These are phyloP conservation scores for Teratosphaeria gauchensis DNA, from an alignment of 2,329 filamentous ascomycete species.

Conservation along the genomic window DNA sequence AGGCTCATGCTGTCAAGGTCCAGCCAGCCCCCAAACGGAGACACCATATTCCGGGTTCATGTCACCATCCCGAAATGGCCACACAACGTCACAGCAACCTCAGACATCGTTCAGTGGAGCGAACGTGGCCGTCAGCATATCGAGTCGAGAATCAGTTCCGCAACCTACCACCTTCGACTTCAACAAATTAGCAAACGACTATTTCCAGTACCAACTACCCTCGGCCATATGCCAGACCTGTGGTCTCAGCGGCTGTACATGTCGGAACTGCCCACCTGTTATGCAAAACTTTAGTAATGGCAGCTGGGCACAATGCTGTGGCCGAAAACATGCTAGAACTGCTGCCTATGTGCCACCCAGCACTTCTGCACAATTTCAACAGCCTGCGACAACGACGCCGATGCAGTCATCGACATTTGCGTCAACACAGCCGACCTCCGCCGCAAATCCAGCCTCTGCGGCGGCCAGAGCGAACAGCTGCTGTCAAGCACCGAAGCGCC, in stretches of 20 bases:
- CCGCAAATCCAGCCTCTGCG: neutral
- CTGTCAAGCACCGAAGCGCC: neutral
- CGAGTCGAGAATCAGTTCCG: neutral
- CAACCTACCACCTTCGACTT: conserved; percentile 11
- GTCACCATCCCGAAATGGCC: neutral
- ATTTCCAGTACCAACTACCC: conserved; percentile 22
- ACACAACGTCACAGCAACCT: neutral
- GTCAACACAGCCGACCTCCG: neutral
- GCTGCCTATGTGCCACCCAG: conserved; percentile 11
- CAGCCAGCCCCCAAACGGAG: conserved; percentile 9
- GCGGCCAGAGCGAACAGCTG: neutral
- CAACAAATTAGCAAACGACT: conserved; percentile 17
- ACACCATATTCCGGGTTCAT: neutral
- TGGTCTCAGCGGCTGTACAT: conserved; percentile 24
- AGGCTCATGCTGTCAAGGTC: conserved; percentile 17
- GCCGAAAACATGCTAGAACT: conserved; percentile 23
- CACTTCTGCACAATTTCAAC: conserved; percentile 1
- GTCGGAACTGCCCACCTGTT: conserved; percentile 23
- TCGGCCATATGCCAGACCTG: conserved; percentile 26
- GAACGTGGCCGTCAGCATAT: neutral
- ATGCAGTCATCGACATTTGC: neutral
- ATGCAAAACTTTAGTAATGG: conserved; percentile 22
- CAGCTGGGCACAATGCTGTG: conserved; percentile 26
- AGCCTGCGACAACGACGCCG: neutral
- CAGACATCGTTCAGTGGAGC: neutral